These are phyloP conservation scores for Hypomontagnella submonticulosa DNA, from an alignment of 495 filamentous ascomycete species.

Conservation along the genomic window DNA sequence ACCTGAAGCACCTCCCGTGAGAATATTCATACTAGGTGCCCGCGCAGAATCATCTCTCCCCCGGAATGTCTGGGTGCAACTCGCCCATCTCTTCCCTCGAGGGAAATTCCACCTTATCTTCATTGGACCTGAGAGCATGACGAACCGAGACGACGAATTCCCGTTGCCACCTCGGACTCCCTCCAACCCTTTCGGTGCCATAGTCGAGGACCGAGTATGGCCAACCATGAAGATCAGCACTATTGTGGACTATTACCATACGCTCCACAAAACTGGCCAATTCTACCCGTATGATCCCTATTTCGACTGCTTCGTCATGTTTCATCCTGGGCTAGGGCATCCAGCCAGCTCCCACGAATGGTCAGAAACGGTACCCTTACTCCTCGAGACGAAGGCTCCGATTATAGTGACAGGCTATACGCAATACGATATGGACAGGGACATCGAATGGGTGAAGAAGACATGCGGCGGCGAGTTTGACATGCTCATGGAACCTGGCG, in stretches of 20 bases:
- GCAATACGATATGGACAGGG: conserved; percentile 90
- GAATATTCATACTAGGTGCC: conserved; percentile 93
- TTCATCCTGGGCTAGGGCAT: conserved; percentile 96
- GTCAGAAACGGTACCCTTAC: conserved; percentile 85
- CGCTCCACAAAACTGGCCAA: conserved; percentile 84
- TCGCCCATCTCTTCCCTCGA: conserved; percentile 88
- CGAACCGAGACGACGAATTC: conserved; percentile 87
- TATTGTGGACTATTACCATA: conserved; percentile 98
- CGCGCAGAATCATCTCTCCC: conserved; percentile 96
- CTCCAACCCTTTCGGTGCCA: conserved; percentile 87
- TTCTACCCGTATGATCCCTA: conserved; percentile 98
- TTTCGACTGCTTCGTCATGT: conserved; percentile 94
- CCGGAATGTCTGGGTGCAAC: conserved; percentile 91
- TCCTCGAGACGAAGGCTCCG: conserved; percentile 94
- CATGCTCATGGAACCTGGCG: conserved; percentile 87
- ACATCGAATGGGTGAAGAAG: conserved; percentile 87
- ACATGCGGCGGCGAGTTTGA: conserved; percentile 90
- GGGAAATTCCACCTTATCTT: conserved; percentile 86
- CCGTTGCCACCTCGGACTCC: conserved; percentile 86
- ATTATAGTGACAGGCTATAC: conserved; percentile 96
- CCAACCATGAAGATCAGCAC: conserved; percentile 93
- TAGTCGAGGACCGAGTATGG: conserved; percentile 88
- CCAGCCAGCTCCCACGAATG: conserved; percentile 93
- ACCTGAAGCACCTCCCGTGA: conserved; percentile 83
- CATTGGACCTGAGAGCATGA: conserved; percentile 95